These are phyloP conservation scores for Cladosporium sp. DNA, from an alignment of 2,329 filamentous ascomycete genomes.

Conservation along the genomic window DNA sequence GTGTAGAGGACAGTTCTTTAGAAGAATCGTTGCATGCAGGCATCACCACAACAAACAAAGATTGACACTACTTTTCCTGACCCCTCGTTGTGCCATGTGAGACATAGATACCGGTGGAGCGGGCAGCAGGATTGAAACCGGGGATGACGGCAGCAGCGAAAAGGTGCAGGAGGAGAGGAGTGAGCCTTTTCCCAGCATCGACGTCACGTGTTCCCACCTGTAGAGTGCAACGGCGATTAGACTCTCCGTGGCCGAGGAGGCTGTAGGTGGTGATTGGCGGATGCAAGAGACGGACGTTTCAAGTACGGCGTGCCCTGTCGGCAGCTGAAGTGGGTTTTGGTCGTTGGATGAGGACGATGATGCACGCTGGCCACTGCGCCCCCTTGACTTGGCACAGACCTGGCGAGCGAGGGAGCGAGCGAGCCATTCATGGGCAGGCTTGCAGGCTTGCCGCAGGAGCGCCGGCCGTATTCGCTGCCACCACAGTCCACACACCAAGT, in stretches of 20 bases:
- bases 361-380: slow-evolving; percentile 4
- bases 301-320: background rate
- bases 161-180: background rate
- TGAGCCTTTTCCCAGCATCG: background rate
- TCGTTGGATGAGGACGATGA: background rate
- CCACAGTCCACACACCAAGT: background rate
- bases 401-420: background rate
- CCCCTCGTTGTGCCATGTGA: slow-evolving; percentile 1
- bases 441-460: background rate
- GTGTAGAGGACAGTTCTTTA: background rate
- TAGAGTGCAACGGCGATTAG: background rate
- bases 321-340: background rate
- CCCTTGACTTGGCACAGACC: slow-evolving; percentile 9
- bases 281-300: background rate
- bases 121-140: slow-evolving; percentile 2
- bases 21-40: background rate
- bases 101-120: slow-evolving; percentile 4
- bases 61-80: background rate
- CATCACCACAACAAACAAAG: slow-evolving; percentile 5
- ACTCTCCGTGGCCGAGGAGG: background rate
- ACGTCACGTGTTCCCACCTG: slow-evolving; percentile 7
- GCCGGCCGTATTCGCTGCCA: background rate
- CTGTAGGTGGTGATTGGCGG: background rate
- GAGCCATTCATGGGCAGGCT: background rate
- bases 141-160: background rate